A percentile compares a stretch with the other conserved stretches of the same genome.
Evolutionary conservation across 257 asterid species (phyloP).

Genomic region (Solanum virginianum): DNA sequence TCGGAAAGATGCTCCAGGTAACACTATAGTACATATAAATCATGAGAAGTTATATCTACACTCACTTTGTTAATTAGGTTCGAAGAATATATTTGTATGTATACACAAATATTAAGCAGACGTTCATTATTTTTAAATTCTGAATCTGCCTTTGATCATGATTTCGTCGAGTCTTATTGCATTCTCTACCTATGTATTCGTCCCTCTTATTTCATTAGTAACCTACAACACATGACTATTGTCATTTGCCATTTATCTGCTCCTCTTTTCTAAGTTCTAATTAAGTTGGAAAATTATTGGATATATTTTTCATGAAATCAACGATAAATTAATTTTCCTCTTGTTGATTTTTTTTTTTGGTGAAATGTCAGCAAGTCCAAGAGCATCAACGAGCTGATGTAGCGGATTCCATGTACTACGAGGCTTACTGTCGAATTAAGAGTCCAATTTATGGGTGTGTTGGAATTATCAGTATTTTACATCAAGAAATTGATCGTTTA

Average conservation of each 20-base stretch:
- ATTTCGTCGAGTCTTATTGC: background rate
- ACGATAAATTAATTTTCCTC: background rate
- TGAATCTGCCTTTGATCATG: background rate
- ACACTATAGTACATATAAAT: background rate
- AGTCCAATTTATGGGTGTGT: slow-evolving; percentile 18
- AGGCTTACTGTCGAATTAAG: slow-evolving; percentile 18
- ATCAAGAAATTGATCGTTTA: slow-evolving; percentile 6
- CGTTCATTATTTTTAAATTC: background rate
- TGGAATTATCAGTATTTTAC: slow-evolving; percentile 13
- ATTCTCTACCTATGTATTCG: background rate
- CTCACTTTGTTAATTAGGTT: background rate
- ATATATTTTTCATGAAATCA: background rate
- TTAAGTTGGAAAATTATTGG: background rate
- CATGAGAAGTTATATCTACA: background rate
- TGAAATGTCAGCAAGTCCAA: slow-evolving; percentile 11
- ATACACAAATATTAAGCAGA: background rate
- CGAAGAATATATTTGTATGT: background rate
- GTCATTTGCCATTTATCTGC: background rate
- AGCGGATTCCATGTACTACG: slow-evolving; percentile 18
- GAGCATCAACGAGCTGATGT: slow-evolving; percentile 8
- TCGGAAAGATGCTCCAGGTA: slow-evolving; percentile 19
- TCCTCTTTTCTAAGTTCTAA: background rate
- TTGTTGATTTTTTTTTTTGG: background rate
- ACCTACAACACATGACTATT: background rate
- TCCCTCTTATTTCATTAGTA: background rate